Conservation (phyloP, 2,329 filamentous ascomycete genomes). For the Colletotrichum ledebouriae region DNA sequence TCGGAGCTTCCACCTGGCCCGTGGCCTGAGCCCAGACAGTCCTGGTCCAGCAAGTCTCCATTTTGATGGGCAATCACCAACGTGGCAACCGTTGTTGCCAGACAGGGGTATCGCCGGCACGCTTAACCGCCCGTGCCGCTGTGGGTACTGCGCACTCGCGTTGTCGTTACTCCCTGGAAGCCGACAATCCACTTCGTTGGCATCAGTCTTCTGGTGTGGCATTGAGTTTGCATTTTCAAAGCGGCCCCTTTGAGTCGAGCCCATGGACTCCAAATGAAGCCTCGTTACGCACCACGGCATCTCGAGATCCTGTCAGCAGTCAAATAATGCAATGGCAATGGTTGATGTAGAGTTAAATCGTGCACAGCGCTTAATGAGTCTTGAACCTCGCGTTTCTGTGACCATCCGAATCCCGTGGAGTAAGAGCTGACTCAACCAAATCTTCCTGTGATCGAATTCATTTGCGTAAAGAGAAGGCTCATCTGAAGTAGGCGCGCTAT, state of each 20-base stretch:
- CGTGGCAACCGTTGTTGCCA: slow-evolving; percentile 32
- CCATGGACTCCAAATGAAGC: neutral
- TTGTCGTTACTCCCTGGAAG: neutral
- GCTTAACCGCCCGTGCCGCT: slow-evolving; percentile 14
- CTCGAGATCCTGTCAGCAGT: neutral
- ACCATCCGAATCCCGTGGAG: neutral
- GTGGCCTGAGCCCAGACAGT: slow-evolving; percentile 21
- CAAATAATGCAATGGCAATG: too few relatives aligned
- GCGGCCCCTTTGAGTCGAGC: neutral
- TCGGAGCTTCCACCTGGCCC: slow-evolving; percentile 22
- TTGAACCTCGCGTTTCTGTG: neutral
- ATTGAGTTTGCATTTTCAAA: neutral
- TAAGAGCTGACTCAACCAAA: slow-evolving; percentile 1
- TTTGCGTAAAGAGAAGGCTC: neutral
- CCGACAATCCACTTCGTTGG: too few relatives aligned
- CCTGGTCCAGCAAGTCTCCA: slow-evolving; percentile 25
- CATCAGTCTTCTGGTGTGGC: neutral
- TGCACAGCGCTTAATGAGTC: neutral
- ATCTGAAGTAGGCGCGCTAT: slow-evolving; percentile 17
- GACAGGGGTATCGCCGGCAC: slow-evolving; percentile 8
- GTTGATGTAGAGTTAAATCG: too few relatives aligned
- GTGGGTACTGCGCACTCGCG: slow-evolving; percentile 1
- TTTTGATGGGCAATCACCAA: slow-evolving; percentile 34
- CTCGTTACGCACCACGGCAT: neutral
- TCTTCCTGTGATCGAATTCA: slow-evolving; percentile 3